Evolutionary conservation across 2,329 filamentous ascomycete species (phyloP).

Genomic region (Apiospora kogelbergensis): DNA sequence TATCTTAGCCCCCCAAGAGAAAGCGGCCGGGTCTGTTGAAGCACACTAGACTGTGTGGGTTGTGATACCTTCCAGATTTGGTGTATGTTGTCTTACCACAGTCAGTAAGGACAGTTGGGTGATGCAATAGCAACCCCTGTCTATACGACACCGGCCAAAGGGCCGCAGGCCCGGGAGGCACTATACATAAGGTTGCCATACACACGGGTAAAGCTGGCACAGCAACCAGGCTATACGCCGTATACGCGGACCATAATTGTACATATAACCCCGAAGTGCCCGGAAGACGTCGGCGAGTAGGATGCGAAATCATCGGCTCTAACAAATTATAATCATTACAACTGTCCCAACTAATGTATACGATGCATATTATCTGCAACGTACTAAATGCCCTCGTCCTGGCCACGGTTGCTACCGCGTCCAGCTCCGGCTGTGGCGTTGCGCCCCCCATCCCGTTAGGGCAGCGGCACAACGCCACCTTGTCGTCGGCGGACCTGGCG

Average conservation of each 20-base stretch:
- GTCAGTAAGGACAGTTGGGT: no score
- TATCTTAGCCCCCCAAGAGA: no score
- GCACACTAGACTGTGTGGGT: not conserved
- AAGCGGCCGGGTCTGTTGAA: not conserved
- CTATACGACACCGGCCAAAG: not conserved
- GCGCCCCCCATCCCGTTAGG: not conserved
- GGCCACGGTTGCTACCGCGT: not conserved
- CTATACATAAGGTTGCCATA: not conserved
- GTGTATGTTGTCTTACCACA: no score
- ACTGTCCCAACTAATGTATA: not conserved
- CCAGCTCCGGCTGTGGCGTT: not conserved
- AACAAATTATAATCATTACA: not conserved
- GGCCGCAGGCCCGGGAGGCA: not conserved
- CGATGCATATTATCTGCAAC: not conserved
- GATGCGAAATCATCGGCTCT: not conserved
- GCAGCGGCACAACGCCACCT: constrained; percentile 3
- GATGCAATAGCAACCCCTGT: not conserved
- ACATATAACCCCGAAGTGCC: not conserved
- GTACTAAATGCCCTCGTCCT: not conserved
- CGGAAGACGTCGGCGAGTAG: not conserved
- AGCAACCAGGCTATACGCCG: not conserved
- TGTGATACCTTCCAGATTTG: no score
- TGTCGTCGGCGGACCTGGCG: not conserved
- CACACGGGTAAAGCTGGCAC: not conserved
- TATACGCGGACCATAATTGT: not conserved